Evolutionary conservation across 768 basidiomycete species (phyloP), one percentile per base, ranked within the genome.

Genomic region (Daedalea quercina): DNA sequence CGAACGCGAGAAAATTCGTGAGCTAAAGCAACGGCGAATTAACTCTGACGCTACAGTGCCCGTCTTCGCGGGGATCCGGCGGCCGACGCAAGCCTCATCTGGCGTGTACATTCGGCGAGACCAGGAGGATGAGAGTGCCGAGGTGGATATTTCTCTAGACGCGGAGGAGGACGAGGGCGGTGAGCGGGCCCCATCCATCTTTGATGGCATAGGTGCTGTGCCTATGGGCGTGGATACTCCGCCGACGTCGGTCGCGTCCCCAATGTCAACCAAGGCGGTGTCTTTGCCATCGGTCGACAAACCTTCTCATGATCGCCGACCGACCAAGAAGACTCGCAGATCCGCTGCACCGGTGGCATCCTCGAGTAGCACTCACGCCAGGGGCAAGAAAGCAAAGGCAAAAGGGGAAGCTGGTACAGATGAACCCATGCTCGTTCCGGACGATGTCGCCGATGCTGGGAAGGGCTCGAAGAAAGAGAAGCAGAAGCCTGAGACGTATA

Each of bases 401-500:
- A 47, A 51, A n/a, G 7, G n/a, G 19, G 37, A 19, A 15, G 13
- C 37, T 15, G 19, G 19, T 44, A 46, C 6, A 20, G 23, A n/a
- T 23, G 37, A 46, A 35, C 3, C 37, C 24, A 44, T 53, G 28
- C 50, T 6, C 4, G 23, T 26, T 25, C 49, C 26, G 40, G 46
- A 51, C 13, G 40, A 45, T 2, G 56, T 52, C 6, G 53, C 52
- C 17, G 26, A 49, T n/a, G 20, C 34, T 11, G 44, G 53, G 43
- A 63, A 59, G 48, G 47, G 57, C 23, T 51, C 59, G 35, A 54
- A 57, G 53, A 59, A 59, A 43, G 56, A 57, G 33, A 69, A 80
- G 53, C 71, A 74, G 1, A 80, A 76, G 60, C 73, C 84, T 0
- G 85, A 88, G 57, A 90, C 88, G n/a, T 91, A 87, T 70, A 90